A percentile compares a stretch with the other conserved stretches of the same genome.
These are phyloP conservation scores for Tulasnella calospora DNA, from an alignment of 768 basidiomycete genomes.

Conservation along the genomic window DNA sequence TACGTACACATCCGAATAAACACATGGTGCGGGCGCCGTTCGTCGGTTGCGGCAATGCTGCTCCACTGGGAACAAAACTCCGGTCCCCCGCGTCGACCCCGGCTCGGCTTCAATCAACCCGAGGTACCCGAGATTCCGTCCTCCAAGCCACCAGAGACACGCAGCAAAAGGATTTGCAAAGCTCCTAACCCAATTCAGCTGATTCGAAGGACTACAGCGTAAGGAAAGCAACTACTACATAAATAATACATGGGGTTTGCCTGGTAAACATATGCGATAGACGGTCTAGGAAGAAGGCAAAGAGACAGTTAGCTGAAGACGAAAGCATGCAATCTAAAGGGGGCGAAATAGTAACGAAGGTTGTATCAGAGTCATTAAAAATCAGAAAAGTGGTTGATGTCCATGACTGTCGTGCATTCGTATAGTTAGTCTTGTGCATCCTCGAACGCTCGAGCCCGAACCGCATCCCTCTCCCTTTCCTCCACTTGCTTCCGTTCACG, in stretches of 20 bases:
- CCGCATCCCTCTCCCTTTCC: slow-evolving; percentile 5
- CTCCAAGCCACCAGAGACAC: slow-evolving; percentile 1
- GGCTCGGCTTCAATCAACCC: not conserved
- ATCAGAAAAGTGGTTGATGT: not conserved
- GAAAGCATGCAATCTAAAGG: not conserved
- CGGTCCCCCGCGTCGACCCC: not conserved
- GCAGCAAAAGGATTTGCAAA: not conserved
- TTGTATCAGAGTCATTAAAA: not conserved
- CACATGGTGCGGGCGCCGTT: not conserved
- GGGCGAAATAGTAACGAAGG: not conserved
- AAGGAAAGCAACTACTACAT: not conserved
- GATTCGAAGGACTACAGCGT: not conserved
- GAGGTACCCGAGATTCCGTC: not conserved
- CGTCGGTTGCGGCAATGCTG: not conserved
- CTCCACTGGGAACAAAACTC: not conserved
- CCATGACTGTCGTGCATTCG: not conserved
- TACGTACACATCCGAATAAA: not conserved
- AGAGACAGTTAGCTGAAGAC: not conserved
- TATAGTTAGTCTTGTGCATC: not conserved
- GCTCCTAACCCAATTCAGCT: not conserved
- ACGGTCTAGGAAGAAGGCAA: not conserved
- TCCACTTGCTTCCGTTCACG: slow-evolving; percentile 18
- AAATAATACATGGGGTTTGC: not conserved
- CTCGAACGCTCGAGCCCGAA: slow-evolving; percentile 15
- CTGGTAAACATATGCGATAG: not conserved